Base-by-base conservation (phyloP, 2,329 filamentous ascomycete genomes). In the Fonsecaea multimorphosa region DNA sequence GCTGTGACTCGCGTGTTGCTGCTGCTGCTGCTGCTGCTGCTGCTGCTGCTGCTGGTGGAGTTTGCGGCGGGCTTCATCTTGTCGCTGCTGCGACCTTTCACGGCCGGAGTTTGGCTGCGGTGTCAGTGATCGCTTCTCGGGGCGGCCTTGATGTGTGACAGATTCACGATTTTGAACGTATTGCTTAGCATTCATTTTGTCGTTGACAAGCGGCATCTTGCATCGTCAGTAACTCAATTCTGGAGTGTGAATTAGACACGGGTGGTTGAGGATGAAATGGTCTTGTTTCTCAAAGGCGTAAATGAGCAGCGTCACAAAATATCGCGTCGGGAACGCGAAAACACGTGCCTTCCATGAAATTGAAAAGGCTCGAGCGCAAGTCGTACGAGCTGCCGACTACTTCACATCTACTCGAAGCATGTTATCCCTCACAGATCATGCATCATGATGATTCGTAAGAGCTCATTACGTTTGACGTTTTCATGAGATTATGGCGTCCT, bases 171-270 rank as follows among this genome's bases (percentile, higher is more conserved):
- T 65, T 38, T 68, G 59, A 11, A 68, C 51, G 40, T 58, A 68
- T 38, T 65, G 52, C 49, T 59, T 52, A 34, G 63, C 58, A 34
- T 58, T 64, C 49, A 40, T 44, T 4, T 63, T 46, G 7, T 34
- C 29, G 27, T 36, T 44, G 32, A 31, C 22, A 57, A 69, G 59
- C 59, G 67, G 67, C 67, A 69, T 69, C 6, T 12, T 58, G 58
- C 5, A 32, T 31, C 12, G 59, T 11, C 34, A 24, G 34, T 14
- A 14, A 31, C 19, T 49, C 44, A 24, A 49, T 12, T 49, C 22
- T 22, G 27, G 19, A 14, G 22, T n/a, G 11, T 49, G 54, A 11
- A 14, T 34, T 34, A 44, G 34, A 34, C 53, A 54, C 31, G 29
- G 6, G 8, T 31, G 14, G 19, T 7, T 7, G 27, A n/a, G 27